Evolutionary conservation across 2,329 filamentous ascomycete genomes (phyloP).

Genomic region (Fusarium camptoceras): DNA sequence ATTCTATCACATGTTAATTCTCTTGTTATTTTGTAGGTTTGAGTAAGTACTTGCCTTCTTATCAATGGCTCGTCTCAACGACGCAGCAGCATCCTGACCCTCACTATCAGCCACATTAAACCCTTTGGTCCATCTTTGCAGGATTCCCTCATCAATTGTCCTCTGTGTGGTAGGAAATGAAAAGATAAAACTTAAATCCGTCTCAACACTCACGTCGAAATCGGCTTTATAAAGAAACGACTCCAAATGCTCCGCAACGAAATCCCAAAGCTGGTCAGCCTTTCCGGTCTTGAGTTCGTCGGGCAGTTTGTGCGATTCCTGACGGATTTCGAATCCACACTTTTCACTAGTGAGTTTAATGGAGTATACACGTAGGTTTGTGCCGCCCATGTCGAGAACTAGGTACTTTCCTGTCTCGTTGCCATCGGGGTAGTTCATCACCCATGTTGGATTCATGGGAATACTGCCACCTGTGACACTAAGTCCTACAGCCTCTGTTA

Average conservation of each 20-base stretch:
- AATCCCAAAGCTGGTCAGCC: slow-evolving; percentile 9
- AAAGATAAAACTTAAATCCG: slow-evolving; percentile 80
- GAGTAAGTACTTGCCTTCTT: slow-evolving; percentile 57
- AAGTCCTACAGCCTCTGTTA: background rate
- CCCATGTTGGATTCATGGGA: slow-evolving; percentile 24
- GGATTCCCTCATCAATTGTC: slow-evolving; percentile 89
- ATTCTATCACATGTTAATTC: slow-evolving; percentile 61
- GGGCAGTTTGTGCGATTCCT: slow-evolving; percentile 2
- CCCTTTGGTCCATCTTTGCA: slow-evolving; percentile 97
- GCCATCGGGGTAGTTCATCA: slow-evolving; percentile 11
- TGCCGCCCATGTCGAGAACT: slow-evolving; percentile 4
- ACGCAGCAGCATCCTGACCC: slow-evolving; percentile 87
- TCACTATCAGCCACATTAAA: slow-evolving; percentile 95
- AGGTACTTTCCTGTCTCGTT: slow-evolving; percentile 6
- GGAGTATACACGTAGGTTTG: slow-evolving; percentile 4
- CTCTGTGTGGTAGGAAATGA: slow-evolving; percentile 94
- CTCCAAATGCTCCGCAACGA: background rate
- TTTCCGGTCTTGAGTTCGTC: background rate
- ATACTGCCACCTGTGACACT: slow-evolving; percentile 4
- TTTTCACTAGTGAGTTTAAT: background rate
- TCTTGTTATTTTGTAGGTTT: too few species aligned
- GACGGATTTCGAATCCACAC: background rate
- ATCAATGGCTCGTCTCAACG: slow-evolving; percentile 81
- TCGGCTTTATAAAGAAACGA: background rate
- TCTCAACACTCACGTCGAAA: background rate